These are phyloP conservation scores for Cryptococcus amylolentus DNA, from an alignment of 1,284 basidiomycete species.

Conservation along the genomic window DNA sequence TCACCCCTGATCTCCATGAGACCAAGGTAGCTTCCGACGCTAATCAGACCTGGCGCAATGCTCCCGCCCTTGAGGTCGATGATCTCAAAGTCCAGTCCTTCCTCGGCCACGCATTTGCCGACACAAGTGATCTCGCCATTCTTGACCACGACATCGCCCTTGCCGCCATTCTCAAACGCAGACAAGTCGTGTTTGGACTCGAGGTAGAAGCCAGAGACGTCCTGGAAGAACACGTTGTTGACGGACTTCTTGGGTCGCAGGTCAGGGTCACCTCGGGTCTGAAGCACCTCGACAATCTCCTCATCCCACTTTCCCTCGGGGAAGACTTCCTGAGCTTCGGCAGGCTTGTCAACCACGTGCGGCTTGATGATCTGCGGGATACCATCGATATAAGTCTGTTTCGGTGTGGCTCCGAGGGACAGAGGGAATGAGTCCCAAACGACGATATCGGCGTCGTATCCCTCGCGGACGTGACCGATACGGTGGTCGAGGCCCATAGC, in stretches of 20 bases:
- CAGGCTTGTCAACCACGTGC: constrained; percentile 38
- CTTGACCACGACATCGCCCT: constrained; percentile 37
- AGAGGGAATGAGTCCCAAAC: constrained; percentile 87
- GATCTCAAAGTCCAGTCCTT: constrained; percentile 22
- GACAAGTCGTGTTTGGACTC: constrained; percentile 4
- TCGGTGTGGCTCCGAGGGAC: constrained; percentile 58
- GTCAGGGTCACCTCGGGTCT: constrained; percentile 46
- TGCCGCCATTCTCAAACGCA: constrained; percentile 11
- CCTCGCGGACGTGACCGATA: constrained; percentile 67
- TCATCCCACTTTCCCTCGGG: constrained; percentile 37
- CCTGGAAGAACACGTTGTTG: constrained; percentile 45
- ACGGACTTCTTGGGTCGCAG: constrained; percentile 31
- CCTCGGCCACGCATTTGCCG: constrained; percentile 23
- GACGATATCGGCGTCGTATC: constrained; percentile 63
- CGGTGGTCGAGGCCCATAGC: constrained; percentile 76
- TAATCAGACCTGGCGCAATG: constrained; percentile 48
- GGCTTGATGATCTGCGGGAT: constrained; percentile 50
- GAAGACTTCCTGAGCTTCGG: constrained; percentile 39
- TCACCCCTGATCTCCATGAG: constrained; percentile 56
- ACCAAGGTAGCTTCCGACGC: constrained; percentile 49
- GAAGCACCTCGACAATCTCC: constrained; percentile 38
- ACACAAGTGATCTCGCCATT: constrained; percentile 49
- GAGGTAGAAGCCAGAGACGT: constrained; percentile 38
- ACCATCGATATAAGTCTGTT: constrained; percentile 61
- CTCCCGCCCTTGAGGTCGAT: constrained; percentile 51